Evolutionary conservation across 495 filamentous ascomycete species (phyloP), one percentile per base, ranked within the genome.

Genomic region (Aspergillus nidulans): DNA sequence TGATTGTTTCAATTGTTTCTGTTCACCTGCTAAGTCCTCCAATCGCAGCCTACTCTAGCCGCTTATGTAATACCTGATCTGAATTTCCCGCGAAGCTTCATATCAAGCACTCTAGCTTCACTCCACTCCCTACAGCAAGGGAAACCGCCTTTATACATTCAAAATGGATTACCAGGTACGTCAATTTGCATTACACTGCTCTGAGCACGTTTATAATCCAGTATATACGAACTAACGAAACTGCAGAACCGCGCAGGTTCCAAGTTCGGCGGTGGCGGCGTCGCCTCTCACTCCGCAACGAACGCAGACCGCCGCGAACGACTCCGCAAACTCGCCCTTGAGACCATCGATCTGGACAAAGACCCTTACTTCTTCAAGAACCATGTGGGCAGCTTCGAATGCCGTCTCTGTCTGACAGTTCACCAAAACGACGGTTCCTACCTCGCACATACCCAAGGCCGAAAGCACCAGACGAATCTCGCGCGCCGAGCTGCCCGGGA

Each of bases 351-450:
- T 73, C 86, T 99, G 42, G 95, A 97, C 69, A 97, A 97, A 75
- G 94, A 99, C 76, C 94, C 94, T 0, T 99, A 97, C 80, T 96
- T 99, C 82, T 97, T 99, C 88, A 96, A 95, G 68, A 99, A 99
- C 77, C 94, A 99, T 65, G 90, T 97, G 59, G 94, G 94, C 58
- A 92, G 87, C 70, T 99, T 97, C 76, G 94, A 99, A 69, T 99
- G 94, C 69, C 90, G 95, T 15, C 86, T 99, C 38, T 99, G 94
- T 63, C 78, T 99, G 26, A 99, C 94, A 2, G 95, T 97, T n/a
- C 94, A 99, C 79, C 94, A 99, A 64, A 99, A 99, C 73, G 94
- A 99, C 76, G 94, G 94, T 60, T 97, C 92, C 50, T 99, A 99
- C 76, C 91, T 99, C 62, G 92, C 94, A 0, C 94, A 99, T 75